These are phyloP conservation scores for Erodium maritimum DNA, from an alignment of 345 rosid species.

Conservation along the genomic window DNA sequence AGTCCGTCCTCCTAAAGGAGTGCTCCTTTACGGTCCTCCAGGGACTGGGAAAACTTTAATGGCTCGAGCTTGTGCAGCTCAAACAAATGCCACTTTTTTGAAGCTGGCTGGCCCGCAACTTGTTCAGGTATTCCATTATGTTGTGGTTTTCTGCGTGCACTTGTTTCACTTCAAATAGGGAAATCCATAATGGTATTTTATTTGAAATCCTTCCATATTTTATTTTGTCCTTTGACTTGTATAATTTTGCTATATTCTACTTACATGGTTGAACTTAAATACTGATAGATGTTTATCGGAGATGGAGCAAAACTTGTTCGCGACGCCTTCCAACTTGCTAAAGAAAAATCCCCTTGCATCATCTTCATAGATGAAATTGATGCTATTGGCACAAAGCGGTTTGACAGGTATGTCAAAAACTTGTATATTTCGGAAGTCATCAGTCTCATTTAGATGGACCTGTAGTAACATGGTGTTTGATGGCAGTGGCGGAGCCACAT, in stretches of 20 bases:
- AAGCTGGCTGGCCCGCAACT: constrained; percentile 98
- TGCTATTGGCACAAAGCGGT: constrained; percentile 9
- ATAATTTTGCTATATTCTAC: constrained; percentile 13
- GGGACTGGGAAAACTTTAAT: constrained; percentile 98
- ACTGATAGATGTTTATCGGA: constrained; percentile 88
- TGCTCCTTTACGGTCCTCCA: constrained; percentile 95
- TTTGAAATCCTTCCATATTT: no score
- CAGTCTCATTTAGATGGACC: neutral
- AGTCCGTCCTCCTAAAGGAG: constrained; percentile 96
- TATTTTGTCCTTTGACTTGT: neutral
- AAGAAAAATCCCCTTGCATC: constrained; percentile 92
- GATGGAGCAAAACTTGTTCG: constrained; percentile 99
- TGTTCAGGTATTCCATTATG: constrained; percentile 53
- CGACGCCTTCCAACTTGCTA: constrained; percentile 99
- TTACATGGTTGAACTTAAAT: constrained; percentile 6
- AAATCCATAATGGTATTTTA: neutral
- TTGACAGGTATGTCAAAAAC: constrained; percentile 54
- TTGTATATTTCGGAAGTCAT: neutral
- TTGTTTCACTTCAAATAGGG: neutral
- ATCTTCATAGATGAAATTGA: constrained; percentile 3
- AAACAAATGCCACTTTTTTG: constrained; percentile 92
- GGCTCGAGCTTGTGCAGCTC: constrained; percentile 99
- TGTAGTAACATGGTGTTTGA: neutral
- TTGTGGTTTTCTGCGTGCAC: neutral
- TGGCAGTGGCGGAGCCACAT: no score